A percentile compares a stretch with the other conserved stretches of the same genome.
Conservation (phyloP, 2,329 filamentous ascomycete species). For the Podosphaera aphanis region DNA sequence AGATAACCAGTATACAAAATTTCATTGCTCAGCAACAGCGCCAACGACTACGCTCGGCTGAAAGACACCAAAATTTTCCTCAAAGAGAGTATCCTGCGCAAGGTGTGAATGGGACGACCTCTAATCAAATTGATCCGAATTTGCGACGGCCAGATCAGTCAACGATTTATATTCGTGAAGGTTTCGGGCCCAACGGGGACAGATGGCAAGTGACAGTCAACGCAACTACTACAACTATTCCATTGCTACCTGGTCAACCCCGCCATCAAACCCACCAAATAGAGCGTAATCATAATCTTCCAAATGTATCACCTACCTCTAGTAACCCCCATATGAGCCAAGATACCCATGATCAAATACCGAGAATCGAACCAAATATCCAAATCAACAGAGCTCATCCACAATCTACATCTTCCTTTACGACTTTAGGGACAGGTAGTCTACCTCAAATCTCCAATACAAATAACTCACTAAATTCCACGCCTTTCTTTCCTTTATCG, state of each 20-base stretch:
- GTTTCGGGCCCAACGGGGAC: constrained; percentile 26
- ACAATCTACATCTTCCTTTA: constrained; percentile 2
- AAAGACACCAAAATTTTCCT: constrained; percentile 9
- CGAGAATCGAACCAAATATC: constrained; percentile 8
- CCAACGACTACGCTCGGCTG: constrained; percentile 7
- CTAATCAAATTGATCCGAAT: constrained; percentile 12
- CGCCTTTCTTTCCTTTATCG: constrained; percentile 1
- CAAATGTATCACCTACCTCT: constrained; percentile 10
- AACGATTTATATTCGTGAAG: constrained; percentile 25
- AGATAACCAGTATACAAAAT: constrained; percentile 7
- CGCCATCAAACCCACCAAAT: constrained; percentile 3
- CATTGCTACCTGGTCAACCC: constrained; percentile 5
- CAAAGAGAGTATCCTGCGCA: constrained; percentile 4
- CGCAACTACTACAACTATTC: constrained; percentile 18
- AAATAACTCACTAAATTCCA: constrained; percentile 5
- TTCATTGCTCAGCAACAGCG: constrained; percentile 12
- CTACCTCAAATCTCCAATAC: constrained; percentile 3
- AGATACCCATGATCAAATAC: constrained; percentile 6
- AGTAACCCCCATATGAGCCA: constrained; percentile 9
- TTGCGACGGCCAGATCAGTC: constrained; percentile 17
- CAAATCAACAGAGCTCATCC: constrained; percentile 1
- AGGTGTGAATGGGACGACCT: constrained; percentile 9
- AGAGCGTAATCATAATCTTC: constrained; percentile 10
- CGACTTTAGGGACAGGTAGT: constrained; percentile 3
- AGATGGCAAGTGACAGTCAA: constrained; percentile 29